Evolutionary conservation across 768 basidiomycete species (phyloP), one percentile per base, ranked within the genome.

Genomic region (Hericium rajendrae): DNA sequence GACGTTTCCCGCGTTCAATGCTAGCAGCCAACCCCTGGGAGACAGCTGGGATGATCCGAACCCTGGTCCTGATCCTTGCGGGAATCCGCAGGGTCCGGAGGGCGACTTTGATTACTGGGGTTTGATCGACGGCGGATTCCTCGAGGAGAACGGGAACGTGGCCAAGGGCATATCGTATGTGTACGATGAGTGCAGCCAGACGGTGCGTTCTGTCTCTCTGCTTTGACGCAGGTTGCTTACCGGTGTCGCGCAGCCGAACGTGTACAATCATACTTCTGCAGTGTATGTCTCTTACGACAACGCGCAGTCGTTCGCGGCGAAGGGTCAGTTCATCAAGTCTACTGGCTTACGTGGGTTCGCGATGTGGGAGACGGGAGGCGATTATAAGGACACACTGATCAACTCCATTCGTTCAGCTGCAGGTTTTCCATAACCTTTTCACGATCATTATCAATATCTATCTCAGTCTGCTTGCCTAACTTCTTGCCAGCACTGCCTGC

Each of bases 331-430:
- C 66, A 84, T 88, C 62, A 74, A 75, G 51, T 58, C 68, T 12
- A 68, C 68, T 11, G 78, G 78, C 8, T 69, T 90, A 15, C 73
- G 71, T 57, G 88, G 87, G 4, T 88, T 88, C 67, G 71, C 81
- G 1, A 78, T 85, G 69, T 88, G 86, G 86, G 83, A 88, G 65
- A 78, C 83, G 50, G 84, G 79, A 28, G 83, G 84, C 4, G 88
- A 88, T 65, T 75, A 69, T 51, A 60, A 81, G 16, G 75, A 87
- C 63, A 73, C 78, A 16, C 72, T 89, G 48, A 71, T 88, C 5
- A 74, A 86, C 66, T 73, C 86, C 5, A 84, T 88, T 60, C 66
- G 66, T 48, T 18, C 18, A n/a, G 38, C 39, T 13, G 28, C 26
- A 12, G 53, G 53, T 18, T 46, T 54, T 18, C 4, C 32, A 32